A percentile compares a stretch with the other conserved stretches of the same genome.
phyloP scores from a whole-genome alignment of 805 yeast species.

The Candida patagonica region DNA sequence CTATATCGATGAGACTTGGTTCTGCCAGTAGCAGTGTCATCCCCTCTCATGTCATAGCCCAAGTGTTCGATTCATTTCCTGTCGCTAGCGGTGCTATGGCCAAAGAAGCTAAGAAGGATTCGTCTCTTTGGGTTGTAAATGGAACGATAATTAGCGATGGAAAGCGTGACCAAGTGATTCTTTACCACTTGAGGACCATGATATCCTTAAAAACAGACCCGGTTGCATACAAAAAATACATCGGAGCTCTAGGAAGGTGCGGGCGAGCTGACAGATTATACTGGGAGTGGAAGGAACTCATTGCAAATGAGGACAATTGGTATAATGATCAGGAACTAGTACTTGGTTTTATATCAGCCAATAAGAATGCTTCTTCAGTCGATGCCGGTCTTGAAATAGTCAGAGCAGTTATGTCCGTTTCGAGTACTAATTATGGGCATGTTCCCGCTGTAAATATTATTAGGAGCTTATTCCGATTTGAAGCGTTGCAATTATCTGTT shows the following conservation, averaged over 20 bases:
- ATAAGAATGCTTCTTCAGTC: constrained; percentile 9
- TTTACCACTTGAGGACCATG: constrained; percentile 14
- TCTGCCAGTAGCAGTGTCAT: constrained; percentile 4
- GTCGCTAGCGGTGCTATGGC: constrained; percentile 14
- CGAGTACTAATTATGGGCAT: constrained; percentile 6
- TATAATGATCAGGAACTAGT: constrained; percentile 13
- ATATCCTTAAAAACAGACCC: constrained; percentile 8
- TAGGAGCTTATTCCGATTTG: constrained; percentile 12
- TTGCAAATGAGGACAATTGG: constrained; percentile 7
- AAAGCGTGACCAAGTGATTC: constrained; percentile 15
- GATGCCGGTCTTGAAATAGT: constrained; percentile 14
- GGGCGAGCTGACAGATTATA: constrained; percentile 13
- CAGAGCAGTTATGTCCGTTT: constrained; percentile 12
- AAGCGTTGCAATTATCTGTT: constrained; percentile 12
- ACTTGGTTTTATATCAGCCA: constrained; percentile 21
- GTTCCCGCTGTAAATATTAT: constrained; percentile 11
- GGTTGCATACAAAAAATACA: constrained; percentile 15
- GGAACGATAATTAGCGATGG: constrained; percentile 13
- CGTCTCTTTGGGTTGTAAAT: constrained; percentile 16
- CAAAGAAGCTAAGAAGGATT: constrained; percentile 10
- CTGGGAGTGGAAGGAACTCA: constrained; percentile 17
- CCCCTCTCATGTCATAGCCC: constrained; percentile 10
- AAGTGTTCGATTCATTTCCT: constrained; percentile 21
- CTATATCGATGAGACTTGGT: constrained; percentile 16
- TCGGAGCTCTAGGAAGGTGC: constrained; percentile 21